A percentile compares a stretch with the other conserved stretches of the same genome.
phyloP scores from a whole-genome alignment of 495 filamentous ascomycete species.

The Daldinia loculata region DNA sequence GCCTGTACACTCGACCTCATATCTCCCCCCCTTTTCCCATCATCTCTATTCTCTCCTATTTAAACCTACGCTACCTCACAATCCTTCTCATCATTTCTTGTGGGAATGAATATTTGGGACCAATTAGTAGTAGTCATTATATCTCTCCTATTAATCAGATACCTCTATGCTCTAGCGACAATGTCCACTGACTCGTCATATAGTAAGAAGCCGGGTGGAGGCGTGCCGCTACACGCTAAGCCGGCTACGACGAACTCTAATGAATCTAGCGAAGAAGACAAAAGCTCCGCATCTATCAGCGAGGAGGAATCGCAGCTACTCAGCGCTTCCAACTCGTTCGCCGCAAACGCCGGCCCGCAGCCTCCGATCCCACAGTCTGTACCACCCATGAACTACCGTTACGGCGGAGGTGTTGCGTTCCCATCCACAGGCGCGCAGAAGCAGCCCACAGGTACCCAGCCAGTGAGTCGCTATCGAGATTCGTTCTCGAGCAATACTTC shows the following conservation, averaged over 20 bases:
- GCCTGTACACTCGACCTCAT: background rate
- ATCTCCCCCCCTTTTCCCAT: background rate
- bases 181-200: background rate
- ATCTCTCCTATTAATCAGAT: background rate
- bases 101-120: background rate
- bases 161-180: background rate
- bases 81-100: background rate
- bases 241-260: background rate
- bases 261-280: background rate
- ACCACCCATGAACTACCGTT: background rate
- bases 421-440: background rate
- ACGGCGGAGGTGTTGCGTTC: background rate
- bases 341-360: background rate
- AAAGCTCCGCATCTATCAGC: background rate
- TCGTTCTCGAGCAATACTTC: conserved; percentile 16
- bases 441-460: background rate
- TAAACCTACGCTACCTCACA: background rate
- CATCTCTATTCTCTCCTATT: background rate
- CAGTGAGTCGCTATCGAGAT: background rate
- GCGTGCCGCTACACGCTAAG: background rate
- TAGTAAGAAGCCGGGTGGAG: conserved; percentile 1
- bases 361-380: conserved; percentile 8
- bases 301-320: conserved; percentile 13
- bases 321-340: conserved; percentile 7
- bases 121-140: background rate